Base-by-base conservation (phyloP, 108 stramenopile genomes). In the Mayamaea pseudoterrestris region DNA sequence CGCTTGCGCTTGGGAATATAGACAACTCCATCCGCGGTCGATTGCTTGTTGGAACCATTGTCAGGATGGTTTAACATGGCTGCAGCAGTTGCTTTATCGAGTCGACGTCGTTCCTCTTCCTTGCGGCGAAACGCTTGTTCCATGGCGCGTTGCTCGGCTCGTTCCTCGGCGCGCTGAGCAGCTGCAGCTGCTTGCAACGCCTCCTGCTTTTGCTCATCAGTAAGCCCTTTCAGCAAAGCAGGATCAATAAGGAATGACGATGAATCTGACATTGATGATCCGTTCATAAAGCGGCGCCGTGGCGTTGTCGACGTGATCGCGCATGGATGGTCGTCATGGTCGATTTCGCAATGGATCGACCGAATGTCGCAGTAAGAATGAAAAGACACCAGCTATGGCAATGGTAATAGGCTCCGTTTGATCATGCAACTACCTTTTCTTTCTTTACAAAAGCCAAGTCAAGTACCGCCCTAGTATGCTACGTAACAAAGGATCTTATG, bases 111-210 rank as follows among this genome's bases (percentile, higher is more conserved):
- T 17, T 66, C 58, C 32, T 54, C 44, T 34, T 49, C 58, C 31
- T 66, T 64, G 42, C 52, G 23, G 23, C 63, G 57, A 24, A 76
- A 21, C 7, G 80, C 79, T 12, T 69, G 59, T 52, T 74, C 67
- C 46, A 74, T 49, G 0, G 78, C 85, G 13, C 78, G 62, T 50
- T 73, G 61, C 44, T 79, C 77, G 28, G 78, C 78, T 16, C 78
- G 69, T 65, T 74, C 73, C 58, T 89, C 86, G 12, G 86, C 86
- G 14, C 81, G 61, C 40, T 64, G 50, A 5, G 75, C 78, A 2
- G 62, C 63, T 2, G 74, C 74, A 8, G 74, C 77, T 27, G 73
- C 73, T 20, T 67, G 57, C 7, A 83, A 49, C 14, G 86, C 86
- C 53, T 83, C 73, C 35, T 67, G 27, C 26, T 57, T 58, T 55